Evolutionary conservation across 495 filamentous ascomycete species (phyloP).

Genomic region (Neurospora intermedia): DNA sequence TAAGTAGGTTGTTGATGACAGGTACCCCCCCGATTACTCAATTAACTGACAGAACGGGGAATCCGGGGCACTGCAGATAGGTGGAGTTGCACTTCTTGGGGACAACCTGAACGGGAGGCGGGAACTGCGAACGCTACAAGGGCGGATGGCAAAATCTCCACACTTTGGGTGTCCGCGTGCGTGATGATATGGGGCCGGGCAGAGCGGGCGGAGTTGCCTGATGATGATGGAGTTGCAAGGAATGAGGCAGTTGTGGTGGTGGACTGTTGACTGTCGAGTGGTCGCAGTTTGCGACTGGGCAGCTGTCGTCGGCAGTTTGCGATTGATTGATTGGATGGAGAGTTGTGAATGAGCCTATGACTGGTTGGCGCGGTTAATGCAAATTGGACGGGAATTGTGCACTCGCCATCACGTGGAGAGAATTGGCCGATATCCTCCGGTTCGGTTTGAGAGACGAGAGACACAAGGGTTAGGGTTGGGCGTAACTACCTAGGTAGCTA

Average conservation of each 20-base stretch:
- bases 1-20: not conserved
- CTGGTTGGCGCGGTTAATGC: not conserved
- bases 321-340: not conserved
- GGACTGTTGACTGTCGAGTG: too few species aligned
- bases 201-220: not conserved
- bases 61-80: not conserved
- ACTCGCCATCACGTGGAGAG: not conserved
- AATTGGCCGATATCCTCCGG: not conserved
- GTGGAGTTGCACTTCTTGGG: not conserved
- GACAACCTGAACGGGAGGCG: not conserved
- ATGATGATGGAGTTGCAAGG: not conserved
- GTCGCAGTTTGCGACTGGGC: not conserved
- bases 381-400: not conserved
- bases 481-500: not conserved
- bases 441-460: not conserved
- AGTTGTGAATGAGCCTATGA: not conserved
- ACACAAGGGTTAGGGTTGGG: not conserved
- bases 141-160: not conserved
- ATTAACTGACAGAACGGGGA: not conserved
- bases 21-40: not conserved
- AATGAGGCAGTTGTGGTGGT: not conserved
- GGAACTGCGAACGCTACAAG: not conserved
- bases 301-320: not conserved
- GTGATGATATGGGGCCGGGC: not conserved
- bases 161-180: not conserved